phyloP scores from a whole-genome alignment of 108 stramenopile genomes.

The Skeletonema tropicum region DNA sequence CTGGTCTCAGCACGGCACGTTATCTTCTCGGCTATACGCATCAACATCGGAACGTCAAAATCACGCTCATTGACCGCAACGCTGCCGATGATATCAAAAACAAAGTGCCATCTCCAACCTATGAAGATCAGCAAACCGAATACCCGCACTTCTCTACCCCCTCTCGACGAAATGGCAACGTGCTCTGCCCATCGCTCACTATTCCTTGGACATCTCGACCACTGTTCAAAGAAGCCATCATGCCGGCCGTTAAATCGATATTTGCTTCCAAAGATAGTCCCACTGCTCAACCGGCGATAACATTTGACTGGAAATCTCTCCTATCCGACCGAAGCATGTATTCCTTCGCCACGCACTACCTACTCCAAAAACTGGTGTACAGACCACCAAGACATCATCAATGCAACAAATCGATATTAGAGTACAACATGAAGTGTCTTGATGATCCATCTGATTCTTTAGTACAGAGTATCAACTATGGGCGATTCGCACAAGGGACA shows the following conservation, averaged over 20 bases:
- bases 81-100: conserved; percentile 19
- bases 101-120: neutral
- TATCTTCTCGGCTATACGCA: conserved; percentile 25
- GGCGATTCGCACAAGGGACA: conserved; percentile 34
- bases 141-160: conserved; percentile 24
- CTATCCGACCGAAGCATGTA: conserved; percentile 26
- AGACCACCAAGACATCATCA: conserved; percentile 17
- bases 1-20: conserved; percentile 37
- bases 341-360: conserved; percentile 31
- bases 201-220: conserved; percentile 37
- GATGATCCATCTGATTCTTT: conserved; percentile 38
- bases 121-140: conserved; percentile 9
- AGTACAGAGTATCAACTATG: conserved; percentile 41
- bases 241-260: conserved; percentile 22
- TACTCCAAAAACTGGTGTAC: conserved; percentile 31
- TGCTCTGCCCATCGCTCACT: conserved; percentile 40
- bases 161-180: conserved; percentile 41
- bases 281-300: conserved; percentile 5
- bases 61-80: conserved; percentile 26
- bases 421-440: conserved; percentile 45
- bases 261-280: neutral
- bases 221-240: conserved; percentile 30
- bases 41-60: conserved; percentile 1
- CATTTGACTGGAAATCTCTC: conserved; percentile 32
- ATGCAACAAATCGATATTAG: conserved; percentile 35